These are phyloP conservation scores for Gossypium bickii DNA, from an alignment of 345 rosid genomes.

Conservation along the genomic window DNA sequence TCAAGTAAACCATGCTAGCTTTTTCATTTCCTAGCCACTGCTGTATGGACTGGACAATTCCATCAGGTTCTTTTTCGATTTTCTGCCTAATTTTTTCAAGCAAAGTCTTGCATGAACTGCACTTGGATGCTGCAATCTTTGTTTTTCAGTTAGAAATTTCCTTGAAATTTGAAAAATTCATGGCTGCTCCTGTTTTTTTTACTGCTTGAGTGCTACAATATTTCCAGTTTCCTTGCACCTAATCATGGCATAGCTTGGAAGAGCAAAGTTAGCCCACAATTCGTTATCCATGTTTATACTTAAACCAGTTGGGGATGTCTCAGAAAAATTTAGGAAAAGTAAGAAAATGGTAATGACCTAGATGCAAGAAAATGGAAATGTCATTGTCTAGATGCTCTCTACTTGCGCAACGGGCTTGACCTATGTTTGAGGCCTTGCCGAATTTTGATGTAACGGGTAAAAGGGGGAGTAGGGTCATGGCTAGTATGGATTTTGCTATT, in stretches of 20 bases:
- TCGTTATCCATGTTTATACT: slow-evolving; percentile 4
- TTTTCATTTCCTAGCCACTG: background rate
- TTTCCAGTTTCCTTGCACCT: background rate
- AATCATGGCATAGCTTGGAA: background rate
- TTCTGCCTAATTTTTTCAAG: slow-evolving; percentile 1
- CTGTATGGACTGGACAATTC: slow-evolving; percentile 10
- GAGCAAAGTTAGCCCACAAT: background rate
- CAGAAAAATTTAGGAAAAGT: too few relatives aligned
- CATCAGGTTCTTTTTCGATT: background rate
- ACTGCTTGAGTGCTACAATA: background rate
- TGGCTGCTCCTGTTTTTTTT: background rate
- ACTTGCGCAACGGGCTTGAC: background rate
- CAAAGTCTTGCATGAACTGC: background rate
- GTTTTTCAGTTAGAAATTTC: background rate
- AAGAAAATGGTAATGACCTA: background rate
- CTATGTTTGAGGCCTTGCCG: background rate
- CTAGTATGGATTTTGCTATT: background rate
- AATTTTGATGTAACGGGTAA: background rate
- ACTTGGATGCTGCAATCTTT: slow-evolving; percentile 1
- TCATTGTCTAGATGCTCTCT: background rate
- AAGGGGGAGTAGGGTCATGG: background rate
- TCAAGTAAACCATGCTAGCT: background rate
- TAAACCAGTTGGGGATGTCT: background rate
- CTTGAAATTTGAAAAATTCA: background rate
- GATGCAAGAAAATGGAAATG: background rate